Evolutionary conservation across 495 filamentous ascomycete genomes (phyloP).

Genomic region (Hypoxylon lenormandii): DNA sequence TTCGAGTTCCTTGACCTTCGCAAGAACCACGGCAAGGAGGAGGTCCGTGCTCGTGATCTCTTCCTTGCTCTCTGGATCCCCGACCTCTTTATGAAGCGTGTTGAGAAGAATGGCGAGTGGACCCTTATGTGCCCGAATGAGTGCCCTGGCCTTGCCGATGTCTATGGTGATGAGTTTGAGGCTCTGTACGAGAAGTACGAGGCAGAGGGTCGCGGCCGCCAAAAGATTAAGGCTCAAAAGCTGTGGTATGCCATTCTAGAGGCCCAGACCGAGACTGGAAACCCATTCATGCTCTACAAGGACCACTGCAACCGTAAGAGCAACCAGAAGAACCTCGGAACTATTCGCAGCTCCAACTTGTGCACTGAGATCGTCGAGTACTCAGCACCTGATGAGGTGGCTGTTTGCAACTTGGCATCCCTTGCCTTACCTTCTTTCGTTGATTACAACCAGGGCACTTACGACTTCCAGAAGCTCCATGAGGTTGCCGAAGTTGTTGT

Average conservation of each 20-base stretch:
- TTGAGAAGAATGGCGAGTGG: conserved; percentile 94
- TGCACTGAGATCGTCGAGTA: conserved; percentile 99
- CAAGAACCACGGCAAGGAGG: conserved; percentile 99
- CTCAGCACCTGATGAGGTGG: conserved; percentile 95
- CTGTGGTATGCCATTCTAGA: conserved; percentile 98
- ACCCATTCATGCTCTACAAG: conserved; percentile 99
- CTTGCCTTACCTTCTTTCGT: conserved; percentile 90
- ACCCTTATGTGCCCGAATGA: conserved; percentile 98
- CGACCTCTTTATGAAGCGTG: conserved; percentile 99
- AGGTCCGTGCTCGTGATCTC: conserved; percentile 93
- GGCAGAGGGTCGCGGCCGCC: conserved; percentile 85
- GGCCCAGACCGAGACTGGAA: conserved; percentile 97
- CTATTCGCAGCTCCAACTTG: conserved; percentile 96
- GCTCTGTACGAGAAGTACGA: conserved; percentile 95
- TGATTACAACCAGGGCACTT: conserved; percentile 80
- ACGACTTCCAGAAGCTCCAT: conserved; percentile 95
- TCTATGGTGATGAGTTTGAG: conserved; percentile 97
- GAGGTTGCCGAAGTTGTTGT: conserved; percentile 90
- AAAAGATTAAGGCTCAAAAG: conserved; percentile 95
- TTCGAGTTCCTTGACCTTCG: conserved; percentile 97
- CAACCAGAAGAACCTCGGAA: conserved; percentile 99
- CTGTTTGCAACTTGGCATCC: conserved; percentile 97
- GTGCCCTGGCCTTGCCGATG: conserved; percentile 91
- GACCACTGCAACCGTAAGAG: conserved; percentile 97
- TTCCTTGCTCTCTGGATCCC: conserved; percentile 99